These are phyloP conservation scores for Beauveria bassiana DNA, from an alignment of 2,329 filamentous ascomycete genomes.

Conservation along the genomic window DNA sequence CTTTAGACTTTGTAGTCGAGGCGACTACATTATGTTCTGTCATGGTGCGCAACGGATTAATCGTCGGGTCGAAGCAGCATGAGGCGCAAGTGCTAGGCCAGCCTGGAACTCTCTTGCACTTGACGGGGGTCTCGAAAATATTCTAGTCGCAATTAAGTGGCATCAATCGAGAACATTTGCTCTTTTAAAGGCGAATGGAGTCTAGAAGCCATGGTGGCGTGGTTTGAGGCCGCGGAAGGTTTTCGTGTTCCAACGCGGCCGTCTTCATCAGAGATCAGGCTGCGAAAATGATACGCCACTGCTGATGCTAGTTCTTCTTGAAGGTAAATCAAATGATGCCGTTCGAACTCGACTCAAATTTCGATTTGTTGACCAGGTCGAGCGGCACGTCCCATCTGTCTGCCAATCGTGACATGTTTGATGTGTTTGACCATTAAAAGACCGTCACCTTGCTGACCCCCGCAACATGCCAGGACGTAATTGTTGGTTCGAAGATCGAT, in stretches of 20 bases:
- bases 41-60: background rate
- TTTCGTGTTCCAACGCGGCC: background rate
- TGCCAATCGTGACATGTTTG: background rate
- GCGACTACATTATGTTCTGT: background rate
- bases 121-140: background rate
- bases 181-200: background rate
- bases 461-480: background rate
- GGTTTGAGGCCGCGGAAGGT: background rate
- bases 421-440: background rate
- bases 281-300: background rate
- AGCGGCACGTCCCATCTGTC: background rate
- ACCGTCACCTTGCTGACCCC: background rate
- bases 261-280: background rate
- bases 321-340: background rate
- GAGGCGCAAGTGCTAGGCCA: background rate
- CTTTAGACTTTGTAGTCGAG: background rate
- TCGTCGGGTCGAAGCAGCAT: background rate
- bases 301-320: background rate
- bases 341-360: background rate
- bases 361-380: background rate
- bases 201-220: background rate
- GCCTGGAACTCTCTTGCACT: background rate
- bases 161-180: background rate
- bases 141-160: background rate
- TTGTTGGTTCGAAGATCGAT: background rate